phyloP scores from a whole-genome alignment of 495 filamentous ascomycete species.

The Podospora comata region DNA sequence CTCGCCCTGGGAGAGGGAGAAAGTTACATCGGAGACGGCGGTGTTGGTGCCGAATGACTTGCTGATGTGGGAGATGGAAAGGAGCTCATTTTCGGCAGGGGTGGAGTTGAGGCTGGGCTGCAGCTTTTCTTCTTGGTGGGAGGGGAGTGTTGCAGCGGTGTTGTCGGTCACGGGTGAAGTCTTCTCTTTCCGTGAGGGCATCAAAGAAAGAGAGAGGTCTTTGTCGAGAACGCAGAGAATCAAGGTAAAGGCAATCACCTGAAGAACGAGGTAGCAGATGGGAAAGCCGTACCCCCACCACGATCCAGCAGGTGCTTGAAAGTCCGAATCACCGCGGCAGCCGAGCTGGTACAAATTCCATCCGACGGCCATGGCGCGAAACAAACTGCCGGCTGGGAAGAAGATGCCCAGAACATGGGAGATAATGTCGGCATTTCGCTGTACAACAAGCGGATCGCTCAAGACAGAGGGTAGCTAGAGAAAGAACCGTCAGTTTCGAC shows the following conservation, averaged over 20 bases:
- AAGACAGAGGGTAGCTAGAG: conserved; percentile 65
- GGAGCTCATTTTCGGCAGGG: conserved; percentile 45
- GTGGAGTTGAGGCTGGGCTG: conserved; percentile 30
- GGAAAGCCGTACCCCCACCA: conserved; percentile 71
- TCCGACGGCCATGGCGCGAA: conserved; percentile 63
- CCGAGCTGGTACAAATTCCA: conserved; percentile 69
- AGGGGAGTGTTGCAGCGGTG: neutral
- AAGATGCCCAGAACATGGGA: conserved; percentile 55
- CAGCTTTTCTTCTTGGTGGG: conserved; percentile 38
- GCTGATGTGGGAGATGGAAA: conserved; percentile 71
- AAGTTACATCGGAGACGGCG: conserved; percentile 73
- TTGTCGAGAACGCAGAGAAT: conserved; percentile 69
- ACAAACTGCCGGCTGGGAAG: conserved; percentile 66
- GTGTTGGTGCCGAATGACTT: conserved; percentile 65
- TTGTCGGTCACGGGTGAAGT: neutral
- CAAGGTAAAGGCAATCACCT: conserved; percentile 60
- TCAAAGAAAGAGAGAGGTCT: conserved; percentile 42
- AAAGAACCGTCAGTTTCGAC: neutral
- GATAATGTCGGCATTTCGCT: conserved; percentile 56
- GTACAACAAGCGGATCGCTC: conserved; percentile 56
- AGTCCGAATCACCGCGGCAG: conserved; percentile 58
- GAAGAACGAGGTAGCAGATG: conserved; percentile 67
- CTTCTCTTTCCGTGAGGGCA: neutral
- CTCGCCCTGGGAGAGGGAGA: conserved; percentile 69
- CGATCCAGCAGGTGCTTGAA: conserved; percentile 56